phyloP scores from a whole-genome alignment of 768 basidiomycete species.

The Mycena belliarum region DNA sequence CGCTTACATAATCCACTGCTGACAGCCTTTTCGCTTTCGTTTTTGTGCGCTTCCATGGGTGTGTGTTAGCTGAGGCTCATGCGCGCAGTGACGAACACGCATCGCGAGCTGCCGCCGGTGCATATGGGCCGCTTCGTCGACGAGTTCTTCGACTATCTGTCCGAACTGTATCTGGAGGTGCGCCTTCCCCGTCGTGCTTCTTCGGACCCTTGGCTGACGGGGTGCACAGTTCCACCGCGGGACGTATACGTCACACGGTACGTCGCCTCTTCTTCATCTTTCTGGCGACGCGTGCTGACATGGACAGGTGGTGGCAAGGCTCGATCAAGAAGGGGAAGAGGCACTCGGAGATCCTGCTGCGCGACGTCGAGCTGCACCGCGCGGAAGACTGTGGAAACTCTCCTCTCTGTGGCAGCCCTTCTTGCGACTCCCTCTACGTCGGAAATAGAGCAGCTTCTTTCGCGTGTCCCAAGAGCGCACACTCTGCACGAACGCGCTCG shows the following conservation, averaged over 20 bases:
- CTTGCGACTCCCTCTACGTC: no score
- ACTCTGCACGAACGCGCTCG: no score
- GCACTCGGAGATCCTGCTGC: constrained; percentile 90
- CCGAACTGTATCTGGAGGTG: constrained; percentile 87
- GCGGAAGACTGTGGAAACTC: no score
- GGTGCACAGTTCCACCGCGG: constrained; percentile 79
- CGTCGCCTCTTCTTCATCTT: constrained; percentile 12
- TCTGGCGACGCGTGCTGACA: background rate
- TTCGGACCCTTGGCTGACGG: no score
- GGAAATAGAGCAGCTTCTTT: no score
- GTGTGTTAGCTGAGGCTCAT: constrained; percentile 76
- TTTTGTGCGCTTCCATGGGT: background rate
- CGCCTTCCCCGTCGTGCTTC: constrained; percentile 30
- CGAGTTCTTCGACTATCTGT: constrained; percentile 84
- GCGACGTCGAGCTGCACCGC: constrained; percentile 84
- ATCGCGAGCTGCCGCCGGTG: constrained; percentile 85
- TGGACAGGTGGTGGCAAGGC: constrained; percentile 39
- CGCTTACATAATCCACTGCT: no score
- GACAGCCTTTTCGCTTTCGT: no score
- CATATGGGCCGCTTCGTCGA: constrained; percentile 89
- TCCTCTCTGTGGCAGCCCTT: no score
- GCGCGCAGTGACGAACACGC: constrained; percentile 74
- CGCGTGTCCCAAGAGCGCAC: no score
- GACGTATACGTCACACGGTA: constrained; percentile 93
- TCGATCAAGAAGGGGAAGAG: constrained; percentile 97